Percentiles rank a stretch among this genome's conserved stretches.
These are phyloP conservation scores for Starmerella cellae DNA, from an alignment of 805 yeast species.

Conservation along the genomic window DNA sequence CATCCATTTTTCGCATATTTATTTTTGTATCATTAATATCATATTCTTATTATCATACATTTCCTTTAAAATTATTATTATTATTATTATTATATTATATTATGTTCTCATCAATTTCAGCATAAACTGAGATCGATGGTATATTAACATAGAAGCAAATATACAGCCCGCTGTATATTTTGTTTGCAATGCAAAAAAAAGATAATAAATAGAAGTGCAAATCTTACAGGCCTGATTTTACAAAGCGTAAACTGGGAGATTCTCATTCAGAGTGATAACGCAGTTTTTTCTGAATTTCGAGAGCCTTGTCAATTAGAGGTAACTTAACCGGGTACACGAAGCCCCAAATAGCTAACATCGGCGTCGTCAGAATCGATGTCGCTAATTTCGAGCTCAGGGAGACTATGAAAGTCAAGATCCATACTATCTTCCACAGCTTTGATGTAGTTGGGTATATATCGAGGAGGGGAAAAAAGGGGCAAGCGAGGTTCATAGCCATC, in stretches of 20 bases:
- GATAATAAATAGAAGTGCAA: background rate
- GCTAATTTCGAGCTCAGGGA: slow-evolving; percentile 9
- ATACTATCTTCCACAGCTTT: background rate
- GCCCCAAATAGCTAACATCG: background rate
- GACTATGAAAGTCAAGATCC: slow-evolving; percentile 2
- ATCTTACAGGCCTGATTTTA: too few species aligned
- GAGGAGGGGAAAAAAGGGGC: background rate
- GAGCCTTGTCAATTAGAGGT: too few species aligned
- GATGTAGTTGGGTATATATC: background rate
- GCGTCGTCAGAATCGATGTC: background rate
- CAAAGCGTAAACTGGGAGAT: too few species aligned
- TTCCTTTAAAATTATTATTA: background rate
- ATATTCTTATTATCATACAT: background rate
- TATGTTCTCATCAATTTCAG: too few species aligned
- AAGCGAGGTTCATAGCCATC: background rate
- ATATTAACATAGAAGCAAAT: too few species aligned
- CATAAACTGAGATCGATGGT: too few species aligned
- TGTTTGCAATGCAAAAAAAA: background rate
- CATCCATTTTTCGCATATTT: too few species aligned
- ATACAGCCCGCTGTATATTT: too few species aligned
- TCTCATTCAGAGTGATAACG: too few species aligned
- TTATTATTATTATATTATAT: too few species aligned
- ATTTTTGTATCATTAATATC: background rate
- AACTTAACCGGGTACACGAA: background rate
- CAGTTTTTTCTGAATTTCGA: too few species aligned